phyloP scores from a whole-genome alignment of 495 filamentous ascomycete genomes.

The Hyaloscypha finlandica region DNA sequence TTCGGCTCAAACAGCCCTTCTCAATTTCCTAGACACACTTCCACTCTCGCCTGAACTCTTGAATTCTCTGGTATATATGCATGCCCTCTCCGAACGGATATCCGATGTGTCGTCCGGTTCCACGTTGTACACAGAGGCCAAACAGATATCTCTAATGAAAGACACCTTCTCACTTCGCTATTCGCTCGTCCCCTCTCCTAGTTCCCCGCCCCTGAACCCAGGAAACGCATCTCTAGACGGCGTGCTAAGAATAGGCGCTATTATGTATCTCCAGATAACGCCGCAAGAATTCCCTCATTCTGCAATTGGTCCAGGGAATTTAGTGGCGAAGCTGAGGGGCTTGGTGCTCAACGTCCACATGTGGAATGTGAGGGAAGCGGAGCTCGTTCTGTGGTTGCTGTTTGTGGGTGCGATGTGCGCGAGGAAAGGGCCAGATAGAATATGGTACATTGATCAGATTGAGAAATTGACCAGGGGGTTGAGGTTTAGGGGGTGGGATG shows the following conservation, averaged over 20 bases:
- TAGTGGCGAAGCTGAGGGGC: neutral
- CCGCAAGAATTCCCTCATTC: constrained; percentile 12
- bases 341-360: neutral
- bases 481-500: neutral
- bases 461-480: neutral
- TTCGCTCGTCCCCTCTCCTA: neutral
- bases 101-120: neutral
- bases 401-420: constrained; percentile 5
- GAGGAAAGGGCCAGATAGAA: neutral
- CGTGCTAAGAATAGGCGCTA: constrained; percentile 1
- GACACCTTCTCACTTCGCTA: constrained; percentile 9
- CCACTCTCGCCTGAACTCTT: neutral
- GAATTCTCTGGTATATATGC: neutral
- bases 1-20: neutral
- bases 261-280: constrained; percentile 5
- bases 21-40: neutral
- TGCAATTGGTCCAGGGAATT: neutral
- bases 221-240: neutral
- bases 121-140: neutral
- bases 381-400: constrained; percentile 6
- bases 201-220: neutral
- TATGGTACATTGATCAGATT: constrained; percentile 9
- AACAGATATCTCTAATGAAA: neutral
- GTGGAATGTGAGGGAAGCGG: neutral
- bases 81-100: constrained; percentile 1